Conservation (phyloP, 2,329 filamentous ascomycete genomes). For the Penicillium sp. region DNA sequence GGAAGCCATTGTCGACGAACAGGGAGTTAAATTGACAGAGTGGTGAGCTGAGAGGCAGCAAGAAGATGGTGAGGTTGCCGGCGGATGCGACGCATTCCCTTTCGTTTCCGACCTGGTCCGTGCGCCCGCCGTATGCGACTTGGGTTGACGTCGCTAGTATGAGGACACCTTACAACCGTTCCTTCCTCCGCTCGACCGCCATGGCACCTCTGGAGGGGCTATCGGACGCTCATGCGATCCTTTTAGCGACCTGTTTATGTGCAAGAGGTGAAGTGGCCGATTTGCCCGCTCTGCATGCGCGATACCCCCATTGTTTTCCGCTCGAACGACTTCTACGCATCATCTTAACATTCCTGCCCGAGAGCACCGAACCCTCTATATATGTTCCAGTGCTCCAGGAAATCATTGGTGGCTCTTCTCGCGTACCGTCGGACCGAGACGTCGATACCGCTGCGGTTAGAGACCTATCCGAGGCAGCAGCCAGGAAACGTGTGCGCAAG, state of each 20-base stretch:
- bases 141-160: conserved; percentile 22
- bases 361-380: conserved; percentile 51
- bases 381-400: conserved; percentile 51
- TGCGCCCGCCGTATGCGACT: conserved; percentile 27
- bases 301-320: conserved; percentile 48
- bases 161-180: conserved; percentile 28
- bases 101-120: conserved; percentile 31
- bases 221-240: conserved; percentile 56
- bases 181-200: conserved; percentile 15
- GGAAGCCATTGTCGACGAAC: conserved; percentile 46
- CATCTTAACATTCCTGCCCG: conserved; percentile 61
- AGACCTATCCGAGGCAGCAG: conserved; percentile 49
- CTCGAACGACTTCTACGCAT: conserved; percentile 57
- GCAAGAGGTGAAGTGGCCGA: conserved; percentile 53
- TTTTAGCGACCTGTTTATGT: conserved; percentile 58
- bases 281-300: conserved; percentile 52
- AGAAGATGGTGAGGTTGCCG: conserved; percentile 24
- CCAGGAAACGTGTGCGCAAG: conserved; percentile 52
- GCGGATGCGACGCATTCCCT: conserved; percentile 34
- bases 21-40: conserved; percentile 19
- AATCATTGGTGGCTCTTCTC: conserved; percentile 39
- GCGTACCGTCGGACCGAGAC: conserved; percentile 26
- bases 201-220: conserved; percentile 44
- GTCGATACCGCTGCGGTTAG: conserved; percentile 50
- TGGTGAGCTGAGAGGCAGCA: conserved; percentile 22